These are phyloP conservation scores for Fraxinus dipetala DNA, from an alignment of 305 asterid species.

Conservation along the genomic window DNA sequence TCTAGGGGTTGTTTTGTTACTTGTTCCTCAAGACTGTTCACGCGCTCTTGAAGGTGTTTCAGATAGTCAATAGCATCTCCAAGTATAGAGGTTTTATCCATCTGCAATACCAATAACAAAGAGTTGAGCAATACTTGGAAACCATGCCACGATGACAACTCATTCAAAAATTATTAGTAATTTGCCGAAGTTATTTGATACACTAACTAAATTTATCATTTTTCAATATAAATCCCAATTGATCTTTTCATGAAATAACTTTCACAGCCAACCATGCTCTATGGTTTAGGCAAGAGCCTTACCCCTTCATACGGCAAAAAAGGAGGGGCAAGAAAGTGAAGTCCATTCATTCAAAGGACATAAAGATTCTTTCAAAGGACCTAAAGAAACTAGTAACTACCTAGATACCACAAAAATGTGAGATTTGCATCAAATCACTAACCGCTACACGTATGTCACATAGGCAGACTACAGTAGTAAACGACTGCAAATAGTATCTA, in stretches of 20 bases:
- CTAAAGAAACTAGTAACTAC: not conserved
- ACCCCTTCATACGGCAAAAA: no score
- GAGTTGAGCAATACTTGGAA: no score
- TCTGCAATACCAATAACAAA: slow-evolving; percentile 23
- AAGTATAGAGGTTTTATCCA: slow-evolving; percentile 58
- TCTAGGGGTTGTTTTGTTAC: slow-evolving; percentile 26
- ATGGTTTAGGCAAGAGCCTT: no score
- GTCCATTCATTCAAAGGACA: not conserved
- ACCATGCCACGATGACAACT: no score
- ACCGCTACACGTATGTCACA: no score
- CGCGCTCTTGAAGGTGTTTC: slow-evolving; percentile 47
- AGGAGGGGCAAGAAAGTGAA: not conserved
- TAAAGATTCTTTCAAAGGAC: not conserved
- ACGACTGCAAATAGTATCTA: no score
- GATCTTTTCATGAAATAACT: not conserved
- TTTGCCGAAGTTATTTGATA: no score
- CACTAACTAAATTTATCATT: no score
- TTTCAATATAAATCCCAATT: not conserved
- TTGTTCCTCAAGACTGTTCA: slow-evolving; percentile 43
- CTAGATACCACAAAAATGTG: not conserved
- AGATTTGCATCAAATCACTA: no score
- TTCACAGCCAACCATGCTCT: not conserved
- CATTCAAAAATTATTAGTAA: no score
- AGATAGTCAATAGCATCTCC: slow-evolving; percentile 52
- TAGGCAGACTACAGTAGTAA: no score